phyloP scores from a whole-genome alignment of 805 yeast species.

The Starmerella scarabaei region DNA sequence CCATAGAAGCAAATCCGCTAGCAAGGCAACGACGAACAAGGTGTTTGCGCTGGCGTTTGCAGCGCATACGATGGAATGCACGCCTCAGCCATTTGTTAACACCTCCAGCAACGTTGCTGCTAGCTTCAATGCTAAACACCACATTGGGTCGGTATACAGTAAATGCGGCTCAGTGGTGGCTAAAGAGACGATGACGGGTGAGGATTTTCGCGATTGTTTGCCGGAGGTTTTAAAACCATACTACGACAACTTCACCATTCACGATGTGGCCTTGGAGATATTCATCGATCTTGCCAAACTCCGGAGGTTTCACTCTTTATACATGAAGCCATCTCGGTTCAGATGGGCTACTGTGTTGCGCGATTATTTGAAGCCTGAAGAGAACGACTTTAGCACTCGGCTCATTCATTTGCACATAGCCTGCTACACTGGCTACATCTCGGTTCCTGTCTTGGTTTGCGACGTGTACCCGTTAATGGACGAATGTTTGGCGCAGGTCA shows the following conservation, averaged over 20 bases:
- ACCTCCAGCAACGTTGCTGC: neutral
- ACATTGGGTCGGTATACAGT: too few relatives aligned
- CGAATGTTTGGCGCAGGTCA: neutral
- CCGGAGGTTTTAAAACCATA: conserved; percentile 1
- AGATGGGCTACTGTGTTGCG: conserved; percentile 1
- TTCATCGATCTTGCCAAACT: conserved; percentile 8
- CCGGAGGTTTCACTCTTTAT: neutral
- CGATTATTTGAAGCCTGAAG: neutral
- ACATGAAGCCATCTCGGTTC: neutral
- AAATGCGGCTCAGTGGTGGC: too few relatives aligned
- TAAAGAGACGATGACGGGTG: neutral
- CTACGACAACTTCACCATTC: conserved; percentile 2
- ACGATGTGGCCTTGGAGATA: conserved; percentile 11
- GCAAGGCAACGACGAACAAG: neutral
- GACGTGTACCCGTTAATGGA: neutral
- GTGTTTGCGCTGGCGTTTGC: neutral
- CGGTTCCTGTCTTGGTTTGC: neutral
- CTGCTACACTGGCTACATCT: neutral
- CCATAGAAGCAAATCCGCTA: neutral
- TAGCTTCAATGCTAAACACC: neutral
- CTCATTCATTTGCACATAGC: neutral
- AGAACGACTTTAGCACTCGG: neutral
- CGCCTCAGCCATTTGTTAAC: neutral
- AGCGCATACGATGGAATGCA: neutral
- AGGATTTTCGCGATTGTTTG: neutral